Percentiles rank a stretch among this genome's conserved stretches.
Evolutionary conservation across 139 green algal species (phyloP).

Genomic region (Ostreobium quekettii): DNA sequence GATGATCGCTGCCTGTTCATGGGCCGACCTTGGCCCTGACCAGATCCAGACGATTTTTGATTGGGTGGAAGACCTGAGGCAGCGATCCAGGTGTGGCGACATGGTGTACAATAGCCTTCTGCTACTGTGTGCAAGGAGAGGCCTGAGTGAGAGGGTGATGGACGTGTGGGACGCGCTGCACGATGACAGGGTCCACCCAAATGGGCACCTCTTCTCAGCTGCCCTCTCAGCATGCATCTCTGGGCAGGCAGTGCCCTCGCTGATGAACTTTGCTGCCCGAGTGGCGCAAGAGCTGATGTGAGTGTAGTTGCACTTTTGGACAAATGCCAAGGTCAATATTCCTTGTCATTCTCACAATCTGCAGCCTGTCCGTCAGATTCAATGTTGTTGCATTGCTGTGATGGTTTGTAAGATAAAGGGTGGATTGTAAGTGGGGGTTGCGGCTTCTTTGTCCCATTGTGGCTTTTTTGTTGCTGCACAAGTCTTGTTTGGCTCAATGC

Average conservation of each 20-base stretch:
- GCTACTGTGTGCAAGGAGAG: conserved; percentile 25
- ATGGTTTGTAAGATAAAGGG: no score
- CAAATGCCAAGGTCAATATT: no score
- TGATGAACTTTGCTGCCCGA: conserved; percentile 18
- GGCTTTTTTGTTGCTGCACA: no score
- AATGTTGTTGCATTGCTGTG: no score
- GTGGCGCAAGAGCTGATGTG: conserved; percentile 13
- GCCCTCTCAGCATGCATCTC: conserved; percentile 29
- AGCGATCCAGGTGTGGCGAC: not conserved
- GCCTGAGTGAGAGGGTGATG: conserved; percentile 26
- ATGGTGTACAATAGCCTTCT: conserved; percentile 23
- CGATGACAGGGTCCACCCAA: conserved; percentile 25
- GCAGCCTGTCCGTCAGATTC: no score
- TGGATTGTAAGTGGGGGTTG: no score
- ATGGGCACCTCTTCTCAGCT: conserved; percentile 34
- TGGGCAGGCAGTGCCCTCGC: conserved; percentile 14
- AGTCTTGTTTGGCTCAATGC: no score
- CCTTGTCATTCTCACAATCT: no score
- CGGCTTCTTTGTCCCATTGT: no score
- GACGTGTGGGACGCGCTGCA: conserved; percentile 38
- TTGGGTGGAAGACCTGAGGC: conserved; percentile 11
- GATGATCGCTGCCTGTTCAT: conserved; percentile 34
- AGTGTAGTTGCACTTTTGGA: not conserved
- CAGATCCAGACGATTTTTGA: conserved; percentile 36
- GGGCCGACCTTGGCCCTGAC: conserved; percentile 15